Evolutionary conservation across 1,139 yeast genomes (phyloP), one percentile per base, ranked within the genome.

Genomic region (Hyphopichia wangnamkhiaoensis): DNA sequence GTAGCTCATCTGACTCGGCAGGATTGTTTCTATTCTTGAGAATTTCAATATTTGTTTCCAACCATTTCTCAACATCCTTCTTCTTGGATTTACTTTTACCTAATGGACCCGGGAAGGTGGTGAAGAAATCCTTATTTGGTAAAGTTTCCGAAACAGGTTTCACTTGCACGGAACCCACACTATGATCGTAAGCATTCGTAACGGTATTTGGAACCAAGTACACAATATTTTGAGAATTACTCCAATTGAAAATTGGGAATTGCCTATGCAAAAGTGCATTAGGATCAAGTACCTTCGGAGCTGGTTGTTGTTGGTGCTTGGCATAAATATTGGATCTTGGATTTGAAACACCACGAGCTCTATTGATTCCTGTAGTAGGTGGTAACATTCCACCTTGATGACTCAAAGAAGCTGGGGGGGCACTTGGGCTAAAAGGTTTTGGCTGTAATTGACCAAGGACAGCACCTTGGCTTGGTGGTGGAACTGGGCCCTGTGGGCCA

Each of bases 221-320:
- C 1, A 58, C 65, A 9, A 61, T 61, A 23, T 56, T 59, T 30
- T 56, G 61, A 5, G 71, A 58, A 28, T 68, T 63, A 34, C 87
- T 77, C 87, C 95, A 90, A 41, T 76, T 70, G 56, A 89, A 85
- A 26, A 90, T 59, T 0, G 96, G 96, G 58, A 85, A 86, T 56
- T 88, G 96, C 41, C 87, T 69, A 37, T 70, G 71, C 23, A 54
- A 53, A 34, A 66, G 52, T 6, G 68, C 63, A 20, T 59, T 59
- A 1, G 76, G 75, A 41, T 71, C 60, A 27, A 51, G 54, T 15
- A 59, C 56, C 41, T 60, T 62, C 1, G 62, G 56, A 7, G 40
- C 34, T 39, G 33, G 33, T 19, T 18, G 33, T 3, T n/a, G 19
- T 5, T 53, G 54, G 16, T 55, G 50, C 21, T 50, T 48, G 5